These are phyloP conservation scores for Globisporangium takayamanum DNA, from an alignment of 352 stramenopile species.

Conservation along the genomic window DNA sequence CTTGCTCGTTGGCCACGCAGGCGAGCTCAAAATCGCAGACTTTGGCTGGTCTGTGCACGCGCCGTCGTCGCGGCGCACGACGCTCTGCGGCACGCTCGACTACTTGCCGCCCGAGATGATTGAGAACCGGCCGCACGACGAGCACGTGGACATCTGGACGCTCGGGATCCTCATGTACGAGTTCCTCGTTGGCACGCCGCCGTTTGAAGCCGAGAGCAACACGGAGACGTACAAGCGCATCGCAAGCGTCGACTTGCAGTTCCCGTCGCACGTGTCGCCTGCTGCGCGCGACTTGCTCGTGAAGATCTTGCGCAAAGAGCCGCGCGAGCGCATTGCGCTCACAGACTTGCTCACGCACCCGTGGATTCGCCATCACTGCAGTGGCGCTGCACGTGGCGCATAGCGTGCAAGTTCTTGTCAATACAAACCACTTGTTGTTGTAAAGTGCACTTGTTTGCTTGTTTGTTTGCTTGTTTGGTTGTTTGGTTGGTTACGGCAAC, in stretches of 20 bases:
- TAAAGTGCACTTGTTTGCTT: background rate
- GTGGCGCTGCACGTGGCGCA: conserved; percentile 5
- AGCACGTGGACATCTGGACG: conserved; percentile 96
- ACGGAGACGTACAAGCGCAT: conserved; percentile 97
- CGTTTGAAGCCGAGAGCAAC: conserved; percentile 97
- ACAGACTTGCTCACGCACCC: conserved; percentile 91
- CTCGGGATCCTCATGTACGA: conserved; percentile 99
- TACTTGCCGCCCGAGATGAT: conserved; percentile 99
- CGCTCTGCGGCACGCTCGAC: conserved; percentile 98
- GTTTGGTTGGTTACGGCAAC: background rate
- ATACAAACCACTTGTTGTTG: conserved; percentile 1
- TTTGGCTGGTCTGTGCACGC: conserved; percentile 99
- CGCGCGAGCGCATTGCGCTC: conserved; percentile 90
- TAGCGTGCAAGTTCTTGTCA: background rate
- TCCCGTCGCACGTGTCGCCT: conserved; percentile 88
- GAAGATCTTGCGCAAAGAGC: conserved; percentile 94
- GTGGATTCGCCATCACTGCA: conserved; percentile 89
- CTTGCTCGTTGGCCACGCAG: conserved; percentile 91
- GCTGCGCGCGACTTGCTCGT: conserved; percentile 93
- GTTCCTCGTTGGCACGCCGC: conserved; percentile 95
- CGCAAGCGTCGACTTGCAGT: conserved; percentile 93
- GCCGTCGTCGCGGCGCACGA: conserved; percentile 94
- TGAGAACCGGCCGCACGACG: conserved; percentile 95
- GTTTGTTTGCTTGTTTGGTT: background rate
- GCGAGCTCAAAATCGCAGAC: conserved; percentile 99